Evolutionary conservation across 345 rosid species (phyloP).

Genomic region (Luvunga scandens): DNA sequence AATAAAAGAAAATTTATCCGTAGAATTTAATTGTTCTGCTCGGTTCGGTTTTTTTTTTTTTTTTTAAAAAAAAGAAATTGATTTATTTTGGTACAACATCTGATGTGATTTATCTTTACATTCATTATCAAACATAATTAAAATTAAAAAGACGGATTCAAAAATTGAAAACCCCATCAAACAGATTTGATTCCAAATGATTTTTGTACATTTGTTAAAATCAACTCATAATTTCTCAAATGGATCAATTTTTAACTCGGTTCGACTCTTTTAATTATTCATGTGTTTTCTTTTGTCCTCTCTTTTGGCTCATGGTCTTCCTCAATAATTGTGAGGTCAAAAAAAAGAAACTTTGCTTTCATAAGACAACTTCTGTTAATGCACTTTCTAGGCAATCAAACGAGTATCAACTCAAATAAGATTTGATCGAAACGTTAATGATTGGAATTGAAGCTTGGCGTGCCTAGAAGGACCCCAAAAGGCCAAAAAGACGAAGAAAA

Average conservation of each 20-base stretch:
- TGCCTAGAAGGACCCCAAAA: constrained; percentile 19
- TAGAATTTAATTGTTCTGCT: not conserved
- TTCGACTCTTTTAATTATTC: not conserved
- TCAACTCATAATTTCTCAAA: not conserved
- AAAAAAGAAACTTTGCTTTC: constrained; percentile 17
- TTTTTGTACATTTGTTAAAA: too few species aligned
- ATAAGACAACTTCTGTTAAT: not conserved
- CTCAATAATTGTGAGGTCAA: constrained; percentile 24
- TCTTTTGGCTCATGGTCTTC: not conserved
- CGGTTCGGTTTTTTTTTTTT: too few species aligned
- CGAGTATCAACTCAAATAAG: constrained; percentile 18
- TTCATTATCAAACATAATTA: too few species aligned
- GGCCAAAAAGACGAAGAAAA: constrained; percentile 5
- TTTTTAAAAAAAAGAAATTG: too few species aligned
- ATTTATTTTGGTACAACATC: too few species aligned
- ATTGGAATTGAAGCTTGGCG: constrained; percentile 27
- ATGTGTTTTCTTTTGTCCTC: not conserved
- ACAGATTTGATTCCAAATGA: too few species aligned
- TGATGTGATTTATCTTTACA: too few species aligned
- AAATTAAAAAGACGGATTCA: too few species aligned
- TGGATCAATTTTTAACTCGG: not conserved
- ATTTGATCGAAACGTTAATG: constrained; percentile 23
- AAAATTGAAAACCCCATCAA: too few species aligned
- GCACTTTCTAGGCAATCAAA: constrained; percentile 26
- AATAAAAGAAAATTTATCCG: too few species aligned